Conservation (phyloP, 805 yeast species). For the Candida pini region DNA sequence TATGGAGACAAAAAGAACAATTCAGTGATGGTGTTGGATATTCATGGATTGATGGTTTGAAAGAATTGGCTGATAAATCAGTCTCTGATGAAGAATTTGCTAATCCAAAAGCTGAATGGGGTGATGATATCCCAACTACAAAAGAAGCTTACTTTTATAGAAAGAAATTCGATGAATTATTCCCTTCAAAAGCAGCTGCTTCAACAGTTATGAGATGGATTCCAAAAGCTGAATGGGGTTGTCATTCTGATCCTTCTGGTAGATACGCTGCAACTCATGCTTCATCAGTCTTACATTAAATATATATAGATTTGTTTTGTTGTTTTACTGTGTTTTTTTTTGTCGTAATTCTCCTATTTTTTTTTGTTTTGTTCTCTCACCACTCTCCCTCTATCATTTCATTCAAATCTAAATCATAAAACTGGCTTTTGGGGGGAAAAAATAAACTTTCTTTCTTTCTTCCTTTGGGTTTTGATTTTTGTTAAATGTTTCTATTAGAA, state of each 20-base stretch:
- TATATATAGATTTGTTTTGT: neutral
- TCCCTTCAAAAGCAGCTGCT: slow-evolving; percentile 90
- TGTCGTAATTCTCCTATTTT: no score
- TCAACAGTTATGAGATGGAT: slow-evolving; percentile 98
- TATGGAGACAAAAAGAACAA: slow-evolving; percentile 99
- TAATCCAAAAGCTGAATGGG: slow-evolving; percentile 94
- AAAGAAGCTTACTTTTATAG: slow-evolving; percentile 99
- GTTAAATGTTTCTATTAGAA: no score
- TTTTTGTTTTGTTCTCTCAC: no score
- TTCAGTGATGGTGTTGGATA: slow-evolving; percentile 99
- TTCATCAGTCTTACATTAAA: slow-evolving; percentile 38
- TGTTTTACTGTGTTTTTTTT: neutral
- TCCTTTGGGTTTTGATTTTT: no score
- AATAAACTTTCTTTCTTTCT: neutral
- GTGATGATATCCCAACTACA: slow-evolving; percentile 87
- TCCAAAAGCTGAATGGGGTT: slow-evolving; percentile 99
- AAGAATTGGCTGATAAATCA: slow-evolving; percentile 86
- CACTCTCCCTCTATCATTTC: no score
- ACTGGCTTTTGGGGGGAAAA: neutral
- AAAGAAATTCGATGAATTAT: slow-evolving; percentile 88
- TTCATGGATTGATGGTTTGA: slow-evolving; percentile 97
- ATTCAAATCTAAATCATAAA: neutral
- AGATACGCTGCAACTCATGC: slow-evolving; percentile 92
- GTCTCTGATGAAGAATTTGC: slow-evolving; percentile 89
- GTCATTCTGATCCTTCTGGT: slow-evolving; percentile 98